Evolutionary conservation across 169 alveolate species (phyloP), one percentile per base, ranked within the genome.

Genomic region (Ichthyophthirius multifiliis): DNA sequence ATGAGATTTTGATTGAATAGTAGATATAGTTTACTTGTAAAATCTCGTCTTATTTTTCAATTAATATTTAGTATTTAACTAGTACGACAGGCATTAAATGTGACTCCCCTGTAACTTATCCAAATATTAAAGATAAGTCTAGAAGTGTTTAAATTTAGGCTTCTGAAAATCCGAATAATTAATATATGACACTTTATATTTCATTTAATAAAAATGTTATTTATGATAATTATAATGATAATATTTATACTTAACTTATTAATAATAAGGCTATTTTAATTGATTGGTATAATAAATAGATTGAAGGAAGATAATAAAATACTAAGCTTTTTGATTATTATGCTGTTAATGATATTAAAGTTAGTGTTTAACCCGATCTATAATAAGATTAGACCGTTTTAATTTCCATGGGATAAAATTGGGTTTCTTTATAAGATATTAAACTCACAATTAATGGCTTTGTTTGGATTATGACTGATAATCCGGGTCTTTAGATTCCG

Each of bases 381-480:
- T 27, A 39, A 13, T 15, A 55, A 23, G 3, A 16, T 27, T 55
- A 39, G 71, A 55, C 31, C 12, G 23, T 16, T 18, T n/a, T 55
- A 20, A n/a, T n/a, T n/a, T n/a, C n/a, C 1, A 10, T 27, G 18
- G 31, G 71, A 13, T 15, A 55, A 23, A 3, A 16, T 27, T 55
- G 71, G 71, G 31, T 55, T 15, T 55, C 34, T 18, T n/a, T 55
- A 20, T 55, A 55, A 39, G 18, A 55, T 55, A 55, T 55, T 15
- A 27, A 20, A 10, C 18, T 55, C 12, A 55, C 13, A 5, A 55
- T 13, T 27, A 55, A 55, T 9, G 71, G 71, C 0, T 55, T 27
- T 55, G 71, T 55, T 12, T 55, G 71, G 71, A 55, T 55, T 55
- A 55, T 55, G 71, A n/a, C 31, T 10, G 71, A 55, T 55, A 20